Evolutionary conservation across 2,329 filamentous ascomycete genomes (phyloP).

Genomic region (Pseudogymnoascus sp.): DNA sequence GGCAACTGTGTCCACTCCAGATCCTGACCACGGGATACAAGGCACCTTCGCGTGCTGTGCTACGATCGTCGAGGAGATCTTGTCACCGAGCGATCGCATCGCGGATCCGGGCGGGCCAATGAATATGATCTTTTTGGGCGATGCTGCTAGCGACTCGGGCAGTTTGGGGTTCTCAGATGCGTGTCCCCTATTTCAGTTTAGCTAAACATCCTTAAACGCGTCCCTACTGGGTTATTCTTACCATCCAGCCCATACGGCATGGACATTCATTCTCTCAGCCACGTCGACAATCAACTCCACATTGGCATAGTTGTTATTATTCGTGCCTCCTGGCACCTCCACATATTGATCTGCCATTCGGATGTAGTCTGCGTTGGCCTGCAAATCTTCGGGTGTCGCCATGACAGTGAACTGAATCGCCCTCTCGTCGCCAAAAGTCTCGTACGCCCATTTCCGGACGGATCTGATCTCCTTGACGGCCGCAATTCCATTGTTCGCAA

Average conservation of each 20-base stretch:
- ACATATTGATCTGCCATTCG: conserved; percentile 99
- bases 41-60: conserved; percentile 94
- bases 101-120: conserved; percentile 96
- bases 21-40: conserved; percentile 99
- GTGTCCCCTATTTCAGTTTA: conserved; percentile 61
- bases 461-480: conserved; percentile 99
- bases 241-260: conserved; percentile 99
- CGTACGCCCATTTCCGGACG: conserved; percentile 99
- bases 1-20: conserved; percentile 74
- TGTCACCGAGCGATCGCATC: conserved; percentile 98
- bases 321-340: conserved; percentile 95
- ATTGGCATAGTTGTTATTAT: conserved; percentile 99
- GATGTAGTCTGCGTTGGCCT: conserved; percentile 98
- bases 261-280: conserved; percentile 95
- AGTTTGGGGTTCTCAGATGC: conserved; percentile 98
- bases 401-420: conserved; percentile 99
- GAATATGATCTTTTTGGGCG: conserved; percentile 97
- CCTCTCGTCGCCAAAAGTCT: conserved; percentile 95
- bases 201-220: background rate
- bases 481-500: conserved; percentile 99
- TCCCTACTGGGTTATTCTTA: conserved; percentile 38
- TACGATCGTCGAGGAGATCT: conserved; percentile 98
- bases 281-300: conserved; percentile 98
- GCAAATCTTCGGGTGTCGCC: conserved; percentile 96
- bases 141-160: conserved; percentile 90